These are phyloP conservation scores for Bocquillonia castaneifolia DNA, from an alignment of 441 rosid genomes.

Conservation along the genomic window DNA sequence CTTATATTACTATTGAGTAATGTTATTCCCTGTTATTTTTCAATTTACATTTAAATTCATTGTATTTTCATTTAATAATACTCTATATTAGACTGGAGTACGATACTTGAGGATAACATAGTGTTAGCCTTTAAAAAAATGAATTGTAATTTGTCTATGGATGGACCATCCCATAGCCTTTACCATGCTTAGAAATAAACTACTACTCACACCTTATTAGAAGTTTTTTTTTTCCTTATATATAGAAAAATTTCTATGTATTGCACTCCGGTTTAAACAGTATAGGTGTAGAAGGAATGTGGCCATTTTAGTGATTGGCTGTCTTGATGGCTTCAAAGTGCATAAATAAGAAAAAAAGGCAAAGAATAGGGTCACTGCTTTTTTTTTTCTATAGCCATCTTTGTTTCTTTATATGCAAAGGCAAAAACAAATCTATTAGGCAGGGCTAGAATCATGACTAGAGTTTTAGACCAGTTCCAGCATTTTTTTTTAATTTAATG, in stretches of 20 bases:
- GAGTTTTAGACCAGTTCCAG: conserved; percentile 21
- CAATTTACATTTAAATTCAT: no score
- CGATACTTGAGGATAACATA: no score
- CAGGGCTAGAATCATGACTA: conserved; percentile 12
- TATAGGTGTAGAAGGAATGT: conserved; percentile 30
- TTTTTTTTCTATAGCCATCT: background rate
- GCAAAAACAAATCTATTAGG: conserved; percentile 20
- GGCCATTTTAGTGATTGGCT: conserved; percentile 23
- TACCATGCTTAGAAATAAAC: conserved; percentile 21
- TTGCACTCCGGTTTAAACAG: conserved; percentile 24
- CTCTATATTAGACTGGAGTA: no score
- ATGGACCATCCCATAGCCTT: no score
- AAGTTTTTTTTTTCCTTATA: background rate
- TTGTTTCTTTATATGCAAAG: conserved; percentile 18
- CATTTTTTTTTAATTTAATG: background rate
- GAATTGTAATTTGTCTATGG: no score
- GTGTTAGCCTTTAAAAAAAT: no score
- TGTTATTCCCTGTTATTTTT: no score
- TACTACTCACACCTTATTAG: conserved; percentile 15
- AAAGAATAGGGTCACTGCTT: conserved; percentile 14
- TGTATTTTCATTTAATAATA: no score
- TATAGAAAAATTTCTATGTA: conserved; percentile 27
- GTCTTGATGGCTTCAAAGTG: conserved; percentile 19
- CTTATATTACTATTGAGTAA: no score
- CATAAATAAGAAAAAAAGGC: background rate